These are phyloP conservation scores for Nakaseomyces delphensis DNA, from an alignment of 1,139 yeast species.

Conservation along the genomic window DNA sequence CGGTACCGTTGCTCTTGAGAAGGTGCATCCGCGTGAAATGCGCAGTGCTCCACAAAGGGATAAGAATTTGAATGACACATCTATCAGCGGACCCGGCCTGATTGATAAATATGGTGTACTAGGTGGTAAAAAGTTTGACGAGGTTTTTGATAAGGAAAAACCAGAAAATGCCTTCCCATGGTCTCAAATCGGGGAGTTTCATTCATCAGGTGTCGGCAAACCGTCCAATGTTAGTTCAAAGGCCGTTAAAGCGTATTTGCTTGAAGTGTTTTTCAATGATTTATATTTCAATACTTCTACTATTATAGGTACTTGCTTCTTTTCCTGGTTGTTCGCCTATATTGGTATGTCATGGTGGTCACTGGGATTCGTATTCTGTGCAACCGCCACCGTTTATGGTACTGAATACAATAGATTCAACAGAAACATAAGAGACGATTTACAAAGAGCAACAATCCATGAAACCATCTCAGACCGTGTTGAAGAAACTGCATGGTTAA, in stretches of 20 bases:
- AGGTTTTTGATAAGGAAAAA: slow-evolving; percentile 11
- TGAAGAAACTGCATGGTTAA: slow-evolving; percentile 77
- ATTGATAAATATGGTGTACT: slow-evolving; percentile 11
- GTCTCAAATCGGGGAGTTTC: slow-evolving; percentile 37
- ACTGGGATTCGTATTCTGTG: slow-evolving; percentile 47
- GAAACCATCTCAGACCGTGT: slow-evolving; percentile 52
- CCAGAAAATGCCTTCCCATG: slow-evolving; percentile 33
- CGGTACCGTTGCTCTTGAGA: slow-evolving; percentile 27
- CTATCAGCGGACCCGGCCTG: slow-evolving; percentile 22
- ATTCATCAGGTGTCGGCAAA: slow-evolving; percentile 24
- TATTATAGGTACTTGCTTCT: slow-evolving; percentile 62
- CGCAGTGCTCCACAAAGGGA: slow-evolving; percentile 21
- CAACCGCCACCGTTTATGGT: slow-evolving; percentile 58
- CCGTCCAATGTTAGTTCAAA: slow-evolving; percentile 26
- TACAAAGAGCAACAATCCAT: slow-evolving; percentile 50
- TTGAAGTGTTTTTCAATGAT: slow-evolving; percentile 62
- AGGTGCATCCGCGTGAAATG: slow-evolving; percentile 21
- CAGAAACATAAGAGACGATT: slow-evolving; percentile 63
- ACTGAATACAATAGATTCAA: slow-evolving; percentile 66
- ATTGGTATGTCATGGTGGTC: slow-evolving; percentile 39
- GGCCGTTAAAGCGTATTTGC: slow-evolving; percentile 47
- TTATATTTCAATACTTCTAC: slow-evolving; percentile 61
- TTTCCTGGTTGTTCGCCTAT: slow-evolving; percentile 58
- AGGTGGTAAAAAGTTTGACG: slow-evolving; percentile 13
- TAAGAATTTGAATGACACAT: slow-evolving; percentile 24